These are phyloP conservation scores for Saturnispora mendoncae DNA, from an alignment of 805 yeast genomes.

Conservation along the genomic window DNA sequence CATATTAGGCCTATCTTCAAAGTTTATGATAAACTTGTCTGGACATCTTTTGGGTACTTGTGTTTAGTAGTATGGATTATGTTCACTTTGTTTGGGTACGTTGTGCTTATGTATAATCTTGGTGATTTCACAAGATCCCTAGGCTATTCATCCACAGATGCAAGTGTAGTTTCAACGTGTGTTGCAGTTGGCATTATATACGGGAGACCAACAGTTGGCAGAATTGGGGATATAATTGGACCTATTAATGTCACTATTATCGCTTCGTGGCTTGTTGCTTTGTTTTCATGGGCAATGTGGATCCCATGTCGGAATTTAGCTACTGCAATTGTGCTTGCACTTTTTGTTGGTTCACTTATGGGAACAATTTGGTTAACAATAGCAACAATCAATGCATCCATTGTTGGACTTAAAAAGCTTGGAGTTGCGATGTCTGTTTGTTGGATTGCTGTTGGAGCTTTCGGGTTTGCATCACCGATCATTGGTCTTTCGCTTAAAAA, in stretches of 20 bases:
- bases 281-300: conserved; percentile 44
- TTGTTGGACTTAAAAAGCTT: conserved; percentile 46
- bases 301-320: conserved; percentile 50
- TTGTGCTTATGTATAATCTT: conserved; percentile 47
- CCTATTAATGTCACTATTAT: conserved; percentile 37
- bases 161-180: conserved; percentile 53
- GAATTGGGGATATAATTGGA: conserved; percentile 42
- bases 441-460: conserved; percentile 43
- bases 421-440: conserved; percentile 39
- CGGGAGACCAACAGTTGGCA: conserved; percentile 52
- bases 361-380: conserved; percentile 52
- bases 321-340: conserved; percentile 43
- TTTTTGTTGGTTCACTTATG: conserved; percentile 49
- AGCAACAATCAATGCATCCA: conserved; percentile 42
- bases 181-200: conserved; percentile 45
- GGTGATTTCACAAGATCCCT: conserved; percentile 52
- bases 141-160: conserved; percentile 48
- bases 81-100: conserved; percentile 52
- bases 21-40: conserved; percentile 35
- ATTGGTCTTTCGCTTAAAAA: conserved; percentile 46
- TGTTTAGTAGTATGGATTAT: conserved; percentile 32
- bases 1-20: conserved; percentile 30
- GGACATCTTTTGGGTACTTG: conserved; percentile 30
- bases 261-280: conserved; percentile 32
- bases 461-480: conserved; percentile 50